Base-by-base conservation (phyloP, 2,329 filamentous ascomycete species). In the Venturia carpophila region DNA sequence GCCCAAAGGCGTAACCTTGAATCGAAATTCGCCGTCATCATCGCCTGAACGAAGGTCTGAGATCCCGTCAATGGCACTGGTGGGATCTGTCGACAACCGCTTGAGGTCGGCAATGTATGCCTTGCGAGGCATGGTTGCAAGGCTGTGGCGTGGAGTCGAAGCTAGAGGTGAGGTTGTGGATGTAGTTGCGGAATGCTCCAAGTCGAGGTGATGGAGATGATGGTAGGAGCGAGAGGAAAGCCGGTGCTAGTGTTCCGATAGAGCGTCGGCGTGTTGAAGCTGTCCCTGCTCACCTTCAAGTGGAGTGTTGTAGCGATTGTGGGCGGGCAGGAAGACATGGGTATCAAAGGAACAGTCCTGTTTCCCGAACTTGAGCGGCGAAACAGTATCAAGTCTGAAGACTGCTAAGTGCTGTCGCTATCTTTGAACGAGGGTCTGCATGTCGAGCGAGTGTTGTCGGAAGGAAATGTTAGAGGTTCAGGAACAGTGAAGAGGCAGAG, bases 11-110 rank as follows among this genome's bases (percentile, higher is more conserved):
- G 71, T 67, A 69, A 82, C 89, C 5, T 75, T 79, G 72, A 93
- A 88, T 17, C 81, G 81, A 65, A 95, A 79, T 65, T 89, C 85
- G 62, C 89, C 90, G 73, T 93, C 88, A 41, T 89, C 87, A 5
- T 87, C 84, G 19, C 88, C 88, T 43, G 79, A 77, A 42, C 77
- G 76, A 30, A 96, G 76, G 42, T 79, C 72, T 60, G 76, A 76
- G 60, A 94, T 78, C 61, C 80, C 76, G 0, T 76, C 68, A 60
- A 84, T 77, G 7, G 34, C 41, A 58, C 39, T 64, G 60, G 10
- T 19, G 2, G 70, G 70, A 24, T 75, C 71, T 49, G 72, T 70
- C 17, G 71, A 67, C 7, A 74, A 76, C 9, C 75, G 79, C 55
- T 76, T 75, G 71, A 80, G 76, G 72, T 92, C 88, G 62, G 79